Evolutionary conservation across 768 basidiomycete species (phyloP).

Genomic region (Strobilomyces dryophilus): DNA sequence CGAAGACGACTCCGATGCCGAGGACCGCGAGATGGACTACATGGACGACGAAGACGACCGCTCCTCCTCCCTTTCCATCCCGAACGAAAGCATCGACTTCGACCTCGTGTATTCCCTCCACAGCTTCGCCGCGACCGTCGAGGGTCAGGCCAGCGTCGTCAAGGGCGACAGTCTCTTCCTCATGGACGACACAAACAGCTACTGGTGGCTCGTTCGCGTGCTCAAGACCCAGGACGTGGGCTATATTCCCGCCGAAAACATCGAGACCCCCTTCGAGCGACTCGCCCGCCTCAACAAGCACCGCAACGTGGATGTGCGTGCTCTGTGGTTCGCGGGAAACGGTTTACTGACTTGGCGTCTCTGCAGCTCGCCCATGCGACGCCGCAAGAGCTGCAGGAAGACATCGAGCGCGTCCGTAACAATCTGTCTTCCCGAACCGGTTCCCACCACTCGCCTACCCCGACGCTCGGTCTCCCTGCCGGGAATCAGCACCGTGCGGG

Average conservation of each 20-base stretch:
- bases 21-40: constrained; percentile 63
- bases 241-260: constrained; percentile 98
- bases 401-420: constrained; percentile 51
- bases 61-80: constrained; percentile 80
- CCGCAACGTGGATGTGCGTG: constrained; percentile 89
- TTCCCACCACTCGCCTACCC: constrained; percentile 47
- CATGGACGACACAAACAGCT: constrained; percentile 98
- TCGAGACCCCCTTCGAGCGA: constrained; percentile 96
- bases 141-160: constrained; percentile 97
- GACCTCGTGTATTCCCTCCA: constrained; percentile 91
- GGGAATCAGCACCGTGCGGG: constrained; percentile 20
- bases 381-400: constrained; percentile 54
- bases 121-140: constrained; percentile 95
- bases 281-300: constrained; percentile 95
- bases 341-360: not conserved
- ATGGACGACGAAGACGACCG: constrained; percentile 74
- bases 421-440: constrained; percentile 47
- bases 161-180: constrained; percentile 96
- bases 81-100: constrained; percentile 91
- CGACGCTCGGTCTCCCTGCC: constrained; percentile 36
- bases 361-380: constrained; percentile 32
- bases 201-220: constrained; percentile 99
- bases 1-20: constrained; percentile 79
- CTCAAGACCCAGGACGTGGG: constrained; percentile 98
- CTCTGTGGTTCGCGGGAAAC: not conserved